These are phyloP conservation scores for Vachellia pachyceras DNA, from an alignment of 306 rosid genomes.

Conservation along the genomic window DNA sequence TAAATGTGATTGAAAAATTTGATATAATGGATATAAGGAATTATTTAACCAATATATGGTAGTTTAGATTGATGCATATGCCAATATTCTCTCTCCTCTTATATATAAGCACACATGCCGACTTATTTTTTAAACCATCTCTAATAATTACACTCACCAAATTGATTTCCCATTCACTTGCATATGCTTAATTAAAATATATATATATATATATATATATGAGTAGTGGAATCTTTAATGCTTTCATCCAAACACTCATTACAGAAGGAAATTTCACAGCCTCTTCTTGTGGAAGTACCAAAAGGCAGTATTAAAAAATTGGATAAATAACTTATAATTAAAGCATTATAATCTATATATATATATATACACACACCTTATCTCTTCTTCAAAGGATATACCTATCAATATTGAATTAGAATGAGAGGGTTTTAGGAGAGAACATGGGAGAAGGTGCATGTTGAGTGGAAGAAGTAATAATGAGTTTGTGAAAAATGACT, in stretches of 20 bases:
- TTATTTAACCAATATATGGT: too few species aligned
- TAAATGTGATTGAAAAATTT: too few species aligned
- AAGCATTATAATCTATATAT: background rate
- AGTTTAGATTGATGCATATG: too few species aligned
- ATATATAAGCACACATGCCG: background rate
- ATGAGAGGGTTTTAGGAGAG: background rate
- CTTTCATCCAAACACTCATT: constrained; percentile 17
- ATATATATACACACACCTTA: too few species aligned
- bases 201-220: too few species aligned
- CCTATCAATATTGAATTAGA: constrained; percentile 27
- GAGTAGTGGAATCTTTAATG: constrained; percentile 16
- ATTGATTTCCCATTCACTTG: background rate
- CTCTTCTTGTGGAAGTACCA: constrained; percentile 14
- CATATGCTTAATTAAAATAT: constrained; percentile 1
- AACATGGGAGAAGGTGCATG: background rate
- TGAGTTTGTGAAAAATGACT: constrained; percentile 23
- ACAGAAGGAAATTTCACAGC: background rate
- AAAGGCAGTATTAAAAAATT: background rate
- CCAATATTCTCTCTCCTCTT: background rate
- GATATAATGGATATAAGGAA: too few species aligned
- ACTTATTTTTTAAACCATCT: background rate
- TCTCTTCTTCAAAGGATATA: constrained; percentile 2
- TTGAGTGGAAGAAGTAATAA: constrained; percentile 30
- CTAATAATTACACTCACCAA: background rate
- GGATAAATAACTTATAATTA: background rate